Evolutionary conservation across 2,329 filamentous ascomycete genomes (phyloP).

Genomic region (Eutypa lata): DNA sequence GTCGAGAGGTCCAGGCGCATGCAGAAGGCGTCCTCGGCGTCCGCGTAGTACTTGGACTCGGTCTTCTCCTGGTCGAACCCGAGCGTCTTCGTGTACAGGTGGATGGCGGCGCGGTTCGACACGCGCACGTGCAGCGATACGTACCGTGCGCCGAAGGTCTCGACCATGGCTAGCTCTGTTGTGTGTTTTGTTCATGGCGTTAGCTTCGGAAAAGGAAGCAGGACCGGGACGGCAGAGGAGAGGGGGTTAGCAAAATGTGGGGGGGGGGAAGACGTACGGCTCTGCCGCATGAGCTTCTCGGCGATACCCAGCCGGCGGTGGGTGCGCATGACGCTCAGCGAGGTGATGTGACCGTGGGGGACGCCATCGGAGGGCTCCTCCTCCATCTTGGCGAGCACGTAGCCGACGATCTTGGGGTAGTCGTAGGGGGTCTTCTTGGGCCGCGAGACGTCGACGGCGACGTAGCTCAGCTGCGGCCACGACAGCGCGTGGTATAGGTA

Average conservation of each 20-base stretch:
- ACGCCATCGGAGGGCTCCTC: constrained; percentile 91
- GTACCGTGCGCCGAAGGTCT: constrained; percentile 87
- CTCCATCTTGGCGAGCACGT: constrained; percentile 99
- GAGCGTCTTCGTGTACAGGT: constrained; percentile 88
- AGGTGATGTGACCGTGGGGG: constrained; percentile 94
- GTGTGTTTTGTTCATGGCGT: constrained; percentile 2
- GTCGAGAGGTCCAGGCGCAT: constrained; percentile 82
- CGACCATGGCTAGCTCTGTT: constrained; percentile 90
- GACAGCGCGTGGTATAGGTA: constrained; percentile 98
- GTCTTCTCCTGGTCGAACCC: constrained; percentile 85
- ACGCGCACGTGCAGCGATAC: constrained; percentile 95
- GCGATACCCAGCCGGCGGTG: constrained; percentile 88
- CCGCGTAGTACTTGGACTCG: constrained; percentile 90
- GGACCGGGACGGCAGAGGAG: constrained; percentile 4
- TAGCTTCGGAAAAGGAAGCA: neutral
- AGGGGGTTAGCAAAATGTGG: neutral
- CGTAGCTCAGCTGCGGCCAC: constrained; percentile 96
- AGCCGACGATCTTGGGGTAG: constrained; percentile 96
- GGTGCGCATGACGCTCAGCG: constrained; percentile 91
- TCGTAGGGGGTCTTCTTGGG: constrained; percentile 76
- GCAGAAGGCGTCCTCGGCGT: constrained; percentile 91
- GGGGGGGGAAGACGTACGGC: constrained; percentile 59
- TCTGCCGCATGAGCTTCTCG: constrained; percentile 96
- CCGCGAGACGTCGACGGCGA: constrained; percentile 86
- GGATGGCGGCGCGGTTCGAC: constrained; percentile 86